phyloP scores from a whole-genome alignment of 2,329 filamentous ascomycete species.

The Venturia pyrina region DNA sequence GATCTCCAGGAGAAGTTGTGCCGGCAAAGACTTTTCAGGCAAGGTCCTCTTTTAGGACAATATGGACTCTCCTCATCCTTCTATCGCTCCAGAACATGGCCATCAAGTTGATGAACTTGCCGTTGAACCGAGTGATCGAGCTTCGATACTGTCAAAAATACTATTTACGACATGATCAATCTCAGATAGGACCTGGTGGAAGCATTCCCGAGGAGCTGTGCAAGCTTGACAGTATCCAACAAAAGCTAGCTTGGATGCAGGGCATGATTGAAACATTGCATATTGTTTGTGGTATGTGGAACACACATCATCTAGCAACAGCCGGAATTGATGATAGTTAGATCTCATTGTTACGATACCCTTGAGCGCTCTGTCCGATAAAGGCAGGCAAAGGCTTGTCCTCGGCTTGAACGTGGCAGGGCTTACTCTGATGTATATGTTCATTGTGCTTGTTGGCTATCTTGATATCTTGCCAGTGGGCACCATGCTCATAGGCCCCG shows the following conservation, averaged over 20 bases:
- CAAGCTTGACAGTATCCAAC: slow-evolving; percentile 44
- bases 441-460: slow-evolving; percentile 23
- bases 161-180: slow-evolving; percentile 34
- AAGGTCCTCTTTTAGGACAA: not conserved
- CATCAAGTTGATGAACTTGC: slow-evolving; percentile 25
- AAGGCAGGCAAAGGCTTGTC: not conserved
- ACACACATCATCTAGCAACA: not conserved
- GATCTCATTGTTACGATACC: slow-evolving; percentile 12
- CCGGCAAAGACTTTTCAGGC: not conserved
- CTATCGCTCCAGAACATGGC: slow-evolving; percentile 25
- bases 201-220: slow-evolving; percentile 42
- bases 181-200: slow-evolving; percentile 25
- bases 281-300: slow-evolving; percentile 26
- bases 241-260: slow-evolving; percentile 42
- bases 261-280: slow-evolving; percentile 32
- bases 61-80: slow-evolving; percentile 17
- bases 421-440: slow-evolving; percentile 14
- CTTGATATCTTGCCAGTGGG: slow-evolving; percentile 21
- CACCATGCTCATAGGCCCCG: slow-evolving; percentile 23
- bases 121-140: slow-evolving; percentile 28
- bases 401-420: slow-evolving; percentile 9
- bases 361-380: slow-evolving; percentile 5
- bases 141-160: slow-evolving; percentile 37
- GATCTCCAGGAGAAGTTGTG: not conserved
- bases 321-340: not conserved